These are phyloP conservation scores for Sporothrix luriei DNA, from an alignment of 2,329 filamentous ascomycete genomes.

Conservation along the genomic window DNA sequence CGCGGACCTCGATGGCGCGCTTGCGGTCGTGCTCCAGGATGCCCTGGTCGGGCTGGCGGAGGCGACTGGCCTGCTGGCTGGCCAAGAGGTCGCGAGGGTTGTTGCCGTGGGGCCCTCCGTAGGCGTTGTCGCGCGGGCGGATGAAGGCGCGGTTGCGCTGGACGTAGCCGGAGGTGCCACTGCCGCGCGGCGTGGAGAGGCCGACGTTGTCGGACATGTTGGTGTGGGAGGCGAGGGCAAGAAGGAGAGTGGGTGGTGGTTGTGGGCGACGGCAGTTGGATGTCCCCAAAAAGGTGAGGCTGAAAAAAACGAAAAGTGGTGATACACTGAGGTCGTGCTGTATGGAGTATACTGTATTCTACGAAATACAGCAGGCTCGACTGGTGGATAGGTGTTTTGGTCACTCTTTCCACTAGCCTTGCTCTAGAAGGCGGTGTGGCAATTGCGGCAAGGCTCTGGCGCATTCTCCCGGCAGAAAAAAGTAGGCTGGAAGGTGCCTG, in stretches of 20 bases:
- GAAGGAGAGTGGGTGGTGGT: not conserved
- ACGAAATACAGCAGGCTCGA: not conserved
- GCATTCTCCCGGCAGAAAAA: constrained; percentile 30
- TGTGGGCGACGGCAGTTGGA: not conserved
- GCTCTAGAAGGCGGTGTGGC: constrained; percentile 29
- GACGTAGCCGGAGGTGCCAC: constrained; percentile 95
- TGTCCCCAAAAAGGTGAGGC: not conserved
- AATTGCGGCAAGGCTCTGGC: constrained; percentile 27
- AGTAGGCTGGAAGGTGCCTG: not conserved
- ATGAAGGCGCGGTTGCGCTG: constrained; percentile 93
- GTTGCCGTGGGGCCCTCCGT: constrained; percentile 75
- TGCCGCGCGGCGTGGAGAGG: constrained; percentile 89
- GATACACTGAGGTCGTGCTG: not conserved
- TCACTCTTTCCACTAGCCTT: not conserved
- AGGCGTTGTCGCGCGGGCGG: constrained; percentile 75
- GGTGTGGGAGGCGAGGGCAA: not conserved
- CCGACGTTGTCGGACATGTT: constrained; percentile 95
- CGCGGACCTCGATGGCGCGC: constrained; percentile 87
- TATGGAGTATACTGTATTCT: not conserved
- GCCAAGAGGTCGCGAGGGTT: constrained; percentile 73
- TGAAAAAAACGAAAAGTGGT: constrained; percentile 12
- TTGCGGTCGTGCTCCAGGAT: constrained; percentile 94
- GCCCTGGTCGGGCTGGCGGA: constrained; percentile 83
- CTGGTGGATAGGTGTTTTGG: not conserved
- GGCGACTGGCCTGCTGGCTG: constrained; percentile 76